phyloP scores from a whole-genome alignment of 768 basidiomycete species.

The Lepiota subincarnata region DNA sequence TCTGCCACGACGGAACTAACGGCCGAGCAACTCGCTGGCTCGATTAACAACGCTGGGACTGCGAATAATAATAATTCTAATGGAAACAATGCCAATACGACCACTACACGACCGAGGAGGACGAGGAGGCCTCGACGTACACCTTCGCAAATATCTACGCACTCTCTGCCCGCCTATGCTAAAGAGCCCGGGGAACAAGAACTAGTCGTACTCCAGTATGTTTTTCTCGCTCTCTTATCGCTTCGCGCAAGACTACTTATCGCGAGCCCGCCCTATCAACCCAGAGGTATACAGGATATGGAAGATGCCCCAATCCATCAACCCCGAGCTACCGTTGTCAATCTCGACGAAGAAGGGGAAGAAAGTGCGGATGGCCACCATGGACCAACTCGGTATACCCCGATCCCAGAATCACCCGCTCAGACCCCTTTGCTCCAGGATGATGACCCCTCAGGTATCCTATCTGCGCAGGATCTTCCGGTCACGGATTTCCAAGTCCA shows the following conservation, averaged over 20 bases:
- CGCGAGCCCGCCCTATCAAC: not conserved
- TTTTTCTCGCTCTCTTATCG: not conserved
- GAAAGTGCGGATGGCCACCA: conserved; percentile 27
- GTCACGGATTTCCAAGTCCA: conserved; percentile 18
- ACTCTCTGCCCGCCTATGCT: conserved; percentile 72
- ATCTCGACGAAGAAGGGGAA: conserved; percentile 34
- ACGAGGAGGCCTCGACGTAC: conserved; percentile 49
- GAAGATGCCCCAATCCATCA: conserved; percentile 44
- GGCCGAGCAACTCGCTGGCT: conserved; percentile 55
- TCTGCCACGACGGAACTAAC: conserved; percentile 33
- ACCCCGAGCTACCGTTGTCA: conserved; percentile 34
- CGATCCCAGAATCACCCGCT: conserved; percentile 35
- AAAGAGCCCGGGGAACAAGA: conserved; percentile 84
- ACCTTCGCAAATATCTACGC: conserved; percentile 77
- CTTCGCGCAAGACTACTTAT: not conserved
- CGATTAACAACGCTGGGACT: conserved; percentile 26
- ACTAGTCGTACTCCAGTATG: conserved; percentile 60
- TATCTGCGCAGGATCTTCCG: conserved; percentile 16
- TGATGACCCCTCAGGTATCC: conserved; percentile 22
- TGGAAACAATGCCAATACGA: conserved; percentile 21
- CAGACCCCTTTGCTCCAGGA: conserved; percentile 39
- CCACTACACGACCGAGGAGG: conserved; percentile 21
- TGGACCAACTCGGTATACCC: conserved; percentile 30
- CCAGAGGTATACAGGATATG: conserved; percentile 48
- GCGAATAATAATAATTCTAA: conserved; percentile 18